A percentile compares a stretch with the other conserved stretches of the same genome.
Conservation (phyloP, 129 eudicot genomes). For the Lonicera japonica region DNA sequence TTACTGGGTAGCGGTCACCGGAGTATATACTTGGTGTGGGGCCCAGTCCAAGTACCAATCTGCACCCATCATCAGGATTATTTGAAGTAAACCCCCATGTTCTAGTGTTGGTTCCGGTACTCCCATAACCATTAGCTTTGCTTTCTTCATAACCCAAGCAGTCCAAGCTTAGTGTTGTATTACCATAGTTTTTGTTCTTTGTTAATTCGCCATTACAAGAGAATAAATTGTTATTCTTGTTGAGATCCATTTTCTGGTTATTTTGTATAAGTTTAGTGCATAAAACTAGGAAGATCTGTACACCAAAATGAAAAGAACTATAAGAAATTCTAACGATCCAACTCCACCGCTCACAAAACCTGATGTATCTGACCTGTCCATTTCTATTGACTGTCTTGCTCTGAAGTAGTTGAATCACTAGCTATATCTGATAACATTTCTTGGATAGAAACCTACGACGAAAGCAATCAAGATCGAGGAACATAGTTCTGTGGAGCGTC, state of each 20-base stretch:
- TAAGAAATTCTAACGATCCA: slow-evolving; percentile 25
- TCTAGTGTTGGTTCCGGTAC: background rate
- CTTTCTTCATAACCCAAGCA: slow-evolving; percentile 59
- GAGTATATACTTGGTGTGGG: slow-evolving; percentile 49
- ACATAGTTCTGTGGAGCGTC: slow-evolving; percentile 19
- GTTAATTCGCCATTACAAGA: slow-evolving; percentile 30
- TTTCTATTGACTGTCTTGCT: background rate
- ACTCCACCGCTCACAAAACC: slow-evolving; percentile 87
- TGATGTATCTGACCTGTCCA: slow-evolving; percentile 73
- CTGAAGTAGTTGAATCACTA: background rate
- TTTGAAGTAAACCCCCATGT: background rate
- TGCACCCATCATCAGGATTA: slow-evolving; percentile 51
- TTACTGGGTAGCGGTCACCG: slow-evolving; percentile 28
- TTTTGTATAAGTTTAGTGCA: slow-evolving; percentile 14
- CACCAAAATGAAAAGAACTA: slow-evolving; percentile 38
- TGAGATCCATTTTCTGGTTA: slow-evolving; percentile 36
- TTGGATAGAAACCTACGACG: slow-evolving; percentile 33
- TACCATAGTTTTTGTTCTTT: slow-evolving; percentile 29
- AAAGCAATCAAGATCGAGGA: slow-evolving; percentile 18
- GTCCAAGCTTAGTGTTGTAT: slow-evolving; percentile 74
- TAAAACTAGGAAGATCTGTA: slow-evolving; percentile 29
- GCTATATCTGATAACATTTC: slow-evolving; percentile 30
- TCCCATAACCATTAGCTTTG: slow-evolving; percentile 1
- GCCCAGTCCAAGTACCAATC: slow-evolving; percentile 84
- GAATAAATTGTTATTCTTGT: slow-evolving; percentile 21